Evolutionary conservation across 805 yeast genomes (phyloP), one percentile per base, ranked within the genome.

Genomic region (Candida ulmi): DNA sequence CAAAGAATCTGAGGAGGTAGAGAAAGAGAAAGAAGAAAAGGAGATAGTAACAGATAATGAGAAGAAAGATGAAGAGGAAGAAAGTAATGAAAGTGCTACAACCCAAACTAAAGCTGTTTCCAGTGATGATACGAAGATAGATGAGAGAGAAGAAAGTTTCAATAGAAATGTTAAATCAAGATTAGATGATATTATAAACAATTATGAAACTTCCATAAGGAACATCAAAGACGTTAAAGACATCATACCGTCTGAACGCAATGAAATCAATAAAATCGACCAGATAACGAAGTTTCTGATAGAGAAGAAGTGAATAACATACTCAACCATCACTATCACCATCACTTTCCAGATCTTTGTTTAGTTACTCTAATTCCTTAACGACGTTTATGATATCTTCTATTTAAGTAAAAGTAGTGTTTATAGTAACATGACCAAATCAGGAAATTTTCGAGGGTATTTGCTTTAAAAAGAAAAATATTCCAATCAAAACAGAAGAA

Each of bases 261-360:
- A 47, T 2, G 55, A 57, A 18, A 33, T 60, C 9, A 50, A 48
- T 6, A 60, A 59, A 38, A 37, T 63, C 17, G 54, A 53, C 16
- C 55, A 55, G 27, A 46, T 63, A 7, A 44, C 62, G 9, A 42
- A 45, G 19, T 52, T 54, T 35, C 31, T 52, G 32, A 35, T 37
- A 17, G 46, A 45, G 15, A 40, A 50, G 32, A 36, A 42, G 11
- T 46, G 39, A 43, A 7, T 17, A 33, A 24, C 13, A 16, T 9
- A 5, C 17, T 17, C 26, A 17, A 13, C n/a, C 11, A 12, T 13
- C 9, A 21, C 6, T 21, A 21, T 21, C 6, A 21, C 24, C 9
- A 21, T n/a, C n/a, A n/a, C n/a, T n/a, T n/a, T n/a, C n/a, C n/a
- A n/a, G n/a, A n/a, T n/a, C n/a, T n/a, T n/a, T n/a, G n/a, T n/a